Percentiles rank a stretch among this genome's conserved stretches.
These are phyloP conservation scores for Taphrina sp. DNA, from an alignment of 1,139 yeast species.

Conservation along the genomic window DNA sequence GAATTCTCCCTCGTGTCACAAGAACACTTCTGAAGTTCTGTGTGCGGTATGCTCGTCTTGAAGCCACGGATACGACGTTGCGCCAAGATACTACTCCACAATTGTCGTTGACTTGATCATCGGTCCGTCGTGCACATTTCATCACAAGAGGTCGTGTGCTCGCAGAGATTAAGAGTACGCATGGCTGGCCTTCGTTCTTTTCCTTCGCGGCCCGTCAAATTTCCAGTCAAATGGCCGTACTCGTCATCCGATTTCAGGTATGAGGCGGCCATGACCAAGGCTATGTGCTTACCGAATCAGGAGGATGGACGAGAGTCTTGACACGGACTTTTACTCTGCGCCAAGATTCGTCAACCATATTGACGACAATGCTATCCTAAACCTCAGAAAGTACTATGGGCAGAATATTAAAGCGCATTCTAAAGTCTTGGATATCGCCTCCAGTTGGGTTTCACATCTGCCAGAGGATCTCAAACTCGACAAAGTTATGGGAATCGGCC, in stretches of 20 bases:
- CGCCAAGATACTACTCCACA: too few species aligned
- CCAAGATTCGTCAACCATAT: slow-evolving; percentile 30
- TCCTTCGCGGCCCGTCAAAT: background rate
- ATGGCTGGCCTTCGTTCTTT: too few species aligned
- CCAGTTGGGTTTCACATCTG: slow-evolving; percentile 30
- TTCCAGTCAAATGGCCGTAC: slow-evolving; percentile 26
- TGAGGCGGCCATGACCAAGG: background rate
- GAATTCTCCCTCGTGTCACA: too few species aligned
- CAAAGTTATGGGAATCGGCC: slow-evolving; percentile 20
- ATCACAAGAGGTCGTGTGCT: too few species aligned
- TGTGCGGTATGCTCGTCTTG: too few species aligned
- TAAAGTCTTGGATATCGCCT: slow-evolving; percentile 20
- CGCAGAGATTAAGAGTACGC: too few species aligned
- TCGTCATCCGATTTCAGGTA: slow-evolving; percentile 22
- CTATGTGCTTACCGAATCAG: background rate
- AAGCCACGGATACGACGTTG: too few species aligned
- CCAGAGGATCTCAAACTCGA: slow-evolving; percentile 5
- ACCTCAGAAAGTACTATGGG: slow-evolving; percentile 12
- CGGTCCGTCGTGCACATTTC: too few species aligned
- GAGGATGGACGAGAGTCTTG: slow-evolving; percentile 14
- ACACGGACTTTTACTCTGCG: slow-evolving; percentile 21
- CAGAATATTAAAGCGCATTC: slow-evolving; percentile 2
- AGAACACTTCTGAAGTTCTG: too few species aligned
- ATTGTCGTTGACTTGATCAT: too few species aligned
- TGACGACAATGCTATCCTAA: slow-evolving; percentile 27